Evolutionary conservation across 2,329 filamentous ascomycete species (phyloP), one percentile per base, ranked within the genome.

Genomic region (Aspergillus neotritici): DNA sequence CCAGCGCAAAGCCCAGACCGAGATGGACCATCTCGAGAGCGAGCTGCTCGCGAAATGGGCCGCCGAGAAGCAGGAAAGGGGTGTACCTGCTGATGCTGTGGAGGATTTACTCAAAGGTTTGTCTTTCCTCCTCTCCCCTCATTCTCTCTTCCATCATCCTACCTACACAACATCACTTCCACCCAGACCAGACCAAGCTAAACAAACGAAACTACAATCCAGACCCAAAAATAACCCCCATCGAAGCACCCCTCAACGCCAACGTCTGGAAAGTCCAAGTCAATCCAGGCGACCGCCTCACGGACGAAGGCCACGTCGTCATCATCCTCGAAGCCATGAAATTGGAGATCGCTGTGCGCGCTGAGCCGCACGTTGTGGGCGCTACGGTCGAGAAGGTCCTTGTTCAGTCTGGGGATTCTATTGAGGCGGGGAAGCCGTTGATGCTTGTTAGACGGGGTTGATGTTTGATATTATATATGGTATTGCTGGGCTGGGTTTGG

Each of bases 311-410:
- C 6, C 66, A 76, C 16, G 54, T 68, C 0, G 64, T 73, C 1
- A 60, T 67, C 2, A 71, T 78, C 3, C 60, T 79, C 3, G 76
- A 79, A 44, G 75, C 76, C 0, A 79, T 79, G 76, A 79, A 79
- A 55, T 70, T 79, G 64, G 77, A 79, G 50, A 75, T 79, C 45
- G 64, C 66, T 11, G 66, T 75, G 14, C 60, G 62, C 21, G 52
- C 58, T 2, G 60, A 65, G 35, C 47, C 56, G 10, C 49, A 54
- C 5, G 55, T 55, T 15, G 55, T 48, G 12, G 49, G 61, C 42
- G 14, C 55, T 38, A 38, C 60, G 29, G 63, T 72, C 3, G 62
- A 69, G 51, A 69, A 68, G 49, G 48, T 71, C 40, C 45, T 70
- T 25, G 61, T 64, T 9, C 68, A 69, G 42, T 64, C 65, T 13